Evolutionary conservation across 2,329 filamentous ascomycete species (phyloP).

Genomic region (Madurella fahalii): DNA sequence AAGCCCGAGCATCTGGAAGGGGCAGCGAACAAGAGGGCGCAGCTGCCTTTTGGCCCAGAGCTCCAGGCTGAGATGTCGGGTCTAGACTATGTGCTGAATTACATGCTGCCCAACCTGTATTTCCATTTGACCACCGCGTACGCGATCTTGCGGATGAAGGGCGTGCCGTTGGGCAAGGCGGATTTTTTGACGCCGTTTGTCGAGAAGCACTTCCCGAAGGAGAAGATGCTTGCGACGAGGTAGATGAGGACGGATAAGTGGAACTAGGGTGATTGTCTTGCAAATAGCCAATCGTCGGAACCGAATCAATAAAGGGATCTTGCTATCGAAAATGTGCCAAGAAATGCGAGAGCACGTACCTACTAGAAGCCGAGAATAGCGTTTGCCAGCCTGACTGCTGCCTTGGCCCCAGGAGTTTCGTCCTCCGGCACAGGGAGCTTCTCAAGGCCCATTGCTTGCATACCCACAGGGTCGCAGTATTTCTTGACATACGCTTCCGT

Average conservation of each 20-base stretch:
- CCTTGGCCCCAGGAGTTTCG: conserved; percentile 34
- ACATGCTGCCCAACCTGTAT: conserved; percentile 54
- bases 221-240: not conserved
- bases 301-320: too few relatives aligned
- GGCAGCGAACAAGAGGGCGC: conserved; percentile 23
- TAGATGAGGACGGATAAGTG: not conserved
- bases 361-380: conserved; percentile 44
- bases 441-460: conserved; percentile 44
- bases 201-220: not conserved
- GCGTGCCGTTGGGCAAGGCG: conserved; percentile 54
- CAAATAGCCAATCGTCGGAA: not conserved
- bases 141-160: conserved; percentile 51
- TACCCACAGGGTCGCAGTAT: conserved; percentile 32
- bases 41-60: conserved; percentile 21
- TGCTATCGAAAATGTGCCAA: not conserved
- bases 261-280: too few relatives aligned
- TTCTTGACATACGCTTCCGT: conserved; percentile 36
- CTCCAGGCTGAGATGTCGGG: conserved; percentile 17
- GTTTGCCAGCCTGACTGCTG: conserved; percentile 41
- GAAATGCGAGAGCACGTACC: not conserved
- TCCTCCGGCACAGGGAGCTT: conserved; percentile 30
- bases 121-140: conserved; percentile 58
- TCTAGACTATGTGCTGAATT: conserved; percentile 40
- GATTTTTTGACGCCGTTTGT: conserved; percentile 43
- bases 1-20: conserved; percentile 27